Base-by-base conservation (phyloP, 2,329 filamentous ascomycete species). In the Thelonectria olida region DNA sequence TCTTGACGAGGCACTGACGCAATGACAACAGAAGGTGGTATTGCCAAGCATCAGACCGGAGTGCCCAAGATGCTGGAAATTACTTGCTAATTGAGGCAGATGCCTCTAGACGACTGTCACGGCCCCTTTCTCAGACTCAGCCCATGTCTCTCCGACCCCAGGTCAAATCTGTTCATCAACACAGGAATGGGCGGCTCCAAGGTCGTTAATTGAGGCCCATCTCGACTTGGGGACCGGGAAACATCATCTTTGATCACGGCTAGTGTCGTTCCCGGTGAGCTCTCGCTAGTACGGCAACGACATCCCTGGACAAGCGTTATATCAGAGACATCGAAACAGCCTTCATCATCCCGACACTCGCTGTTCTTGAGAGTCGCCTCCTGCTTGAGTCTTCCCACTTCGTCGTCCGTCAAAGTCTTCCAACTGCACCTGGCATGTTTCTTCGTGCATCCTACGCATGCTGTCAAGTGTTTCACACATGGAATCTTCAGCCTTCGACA, bases 351-450 rank as follows among this genome's bases (percentile, higher is more conserved):
- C 12, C 56, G 34, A 38, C 58, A 63, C 36, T 62, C 58, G 10
- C 61, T 61, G 19, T 51, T 59, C 47, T 67, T 67, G 15, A 63
- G 49, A 2, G 71, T 71, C 63, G 74, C 66, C 20, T 77, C 74
- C 19, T 64, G 59, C 38, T 66, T 72, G n/a, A 78, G 52, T 9
- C 61, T 53, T 23, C 71, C 70, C 25, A 80, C 71, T 61, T 97
- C 93, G 3, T 90, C 89, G 28, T 92, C 88, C 15, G 87, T 88
- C n/a, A 96, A 87, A 44, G 91, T 88, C 67, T 89, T 91, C 93
- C 93, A 97, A 13, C 88, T 89, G 75, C 93, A 97, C 71, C 93
- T 94, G 19, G 92, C 92, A 74, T 97, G 93, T 74, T 96, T 96
- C 75, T 92, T 94, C 0, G 93, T 96, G 75, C 93, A 97, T 20